Percentiles rank a stretch among this genome's conserved stretches.
These are phyloP conservation scores for Harringtonia aguacate DNA, from an alignment of 2,329 filamentous ascomycete species.

Conservation along the genomic window DNA sequence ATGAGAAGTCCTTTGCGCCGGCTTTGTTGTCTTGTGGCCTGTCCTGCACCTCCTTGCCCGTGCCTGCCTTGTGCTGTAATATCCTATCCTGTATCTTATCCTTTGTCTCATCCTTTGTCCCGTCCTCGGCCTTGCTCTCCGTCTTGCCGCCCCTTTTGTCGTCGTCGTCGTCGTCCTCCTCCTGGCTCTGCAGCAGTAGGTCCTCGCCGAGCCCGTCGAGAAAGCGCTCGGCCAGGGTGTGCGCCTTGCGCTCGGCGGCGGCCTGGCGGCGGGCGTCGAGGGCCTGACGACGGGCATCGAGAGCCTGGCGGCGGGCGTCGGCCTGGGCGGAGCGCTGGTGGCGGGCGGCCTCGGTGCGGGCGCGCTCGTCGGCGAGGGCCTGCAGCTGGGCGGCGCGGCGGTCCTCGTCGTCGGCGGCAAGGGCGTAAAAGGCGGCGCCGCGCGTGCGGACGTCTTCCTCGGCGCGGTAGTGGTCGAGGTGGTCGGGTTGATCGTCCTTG, in stretches of 20 bases:
- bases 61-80: no score
- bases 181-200: background rate
- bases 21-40: no score
- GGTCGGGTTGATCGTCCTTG: background rate
- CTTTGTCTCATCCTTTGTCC: background rate
- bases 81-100: no score
- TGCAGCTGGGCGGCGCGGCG: constrained; percentile 62
- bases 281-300: constrained; percentile 37
- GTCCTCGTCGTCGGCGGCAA: constrained; percentile 68
- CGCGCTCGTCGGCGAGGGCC: constrained; percentile 54
- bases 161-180: no score
- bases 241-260: constrained; percentile 24
- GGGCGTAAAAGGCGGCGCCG: constrained; percentile 86
- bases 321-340: constrained; percentile 43
- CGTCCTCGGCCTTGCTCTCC: background rate
- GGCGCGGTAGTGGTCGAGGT: constrained; percentile 76
- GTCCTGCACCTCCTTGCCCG: no score
- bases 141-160: no score
- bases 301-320: constrained; percentile 47
- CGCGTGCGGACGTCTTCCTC: constrained; percentile 73
- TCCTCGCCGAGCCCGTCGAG: constrained; percentile 23
- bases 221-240: constrained; percentile 24
- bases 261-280: background rate
- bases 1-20: no score
- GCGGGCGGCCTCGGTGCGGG: constrained; percentile 56